These are phyloP conservation scores for Botryotinia narcissicola DNA, from an alignment of 2,329 filamentous ascomycete species.

Conservation along the genomic window DNA sequence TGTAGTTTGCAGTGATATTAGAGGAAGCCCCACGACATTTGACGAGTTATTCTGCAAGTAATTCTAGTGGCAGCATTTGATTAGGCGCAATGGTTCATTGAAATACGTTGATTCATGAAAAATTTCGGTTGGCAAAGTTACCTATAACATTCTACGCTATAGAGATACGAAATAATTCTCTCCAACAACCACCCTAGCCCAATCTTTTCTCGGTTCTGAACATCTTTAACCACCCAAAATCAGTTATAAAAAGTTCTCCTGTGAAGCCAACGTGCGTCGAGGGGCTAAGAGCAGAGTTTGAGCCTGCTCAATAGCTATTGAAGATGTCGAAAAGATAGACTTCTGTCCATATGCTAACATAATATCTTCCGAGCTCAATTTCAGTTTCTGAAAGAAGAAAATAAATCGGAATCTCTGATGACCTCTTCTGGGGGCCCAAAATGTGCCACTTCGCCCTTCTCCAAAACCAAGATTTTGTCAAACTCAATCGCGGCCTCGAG, in stretches of 20 bases:
- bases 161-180: neutral
- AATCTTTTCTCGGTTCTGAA: neutral
- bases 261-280: slow-evolving; percentile 41
- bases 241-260: slow-evolving; percentile 22
- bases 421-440: neutral
- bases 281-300: slow-evolving; percentile 38
- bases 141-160: neutral
- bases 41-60: too few species aligned
- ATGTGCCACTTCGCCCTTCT: neutral
- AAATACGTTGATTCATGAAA: neutral
- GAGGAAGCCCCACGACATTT: neutral
- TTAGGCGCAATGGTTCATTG: neutral
- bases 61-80: neutral
- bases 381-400: neutral
- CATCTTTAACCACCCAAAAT: neutral
- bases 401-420: neutral
- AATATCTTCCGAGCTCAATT: neutral
- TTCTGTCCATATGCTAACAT: neutral
- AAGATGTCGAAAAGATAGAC: neutral
- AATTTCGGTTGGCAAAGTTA: neutral
- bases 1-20: neutral
- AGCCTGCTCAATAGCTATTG: neutral
- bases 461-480: neutral
- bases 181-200: neutral
- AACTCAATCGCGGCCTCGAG: neutral